Evolutionary conservation across 2,329 filamentous ascomycete species (phyloP).

Genomic region (Epichloe scottii): DNA sequence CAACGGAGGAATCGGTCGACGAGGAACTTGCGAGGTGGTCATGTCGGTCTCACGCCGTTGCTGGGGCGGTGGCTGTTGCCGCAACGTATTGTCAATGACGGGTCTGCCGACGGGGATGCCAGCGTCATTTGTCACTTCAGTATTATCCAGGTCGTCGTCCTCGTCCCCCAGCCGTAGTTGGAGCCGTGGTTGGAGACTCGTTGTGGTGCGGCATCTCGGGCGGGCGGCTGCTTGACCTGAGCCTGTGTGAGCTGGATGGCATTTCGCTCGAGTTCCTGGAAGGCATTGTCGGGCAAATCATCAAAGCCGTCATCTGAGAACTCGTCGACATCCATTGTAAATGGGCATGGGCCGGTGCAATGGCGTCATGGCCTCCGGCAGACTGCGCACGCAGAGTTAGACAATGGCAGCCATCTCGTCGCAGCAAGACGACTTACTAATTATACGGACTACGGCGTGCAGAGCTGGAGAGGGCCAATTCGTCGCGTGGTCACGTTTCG

Average conservation of each 20-base stretch:
- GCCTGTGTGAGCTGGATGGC: conserved; percentile 49
- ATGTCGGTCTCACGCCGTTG: conserved; percentile 13
- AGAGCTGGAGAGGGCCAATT: not conserved
- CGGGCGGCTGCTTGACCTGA: conserved; percentile 10
- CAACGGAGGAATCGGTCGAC: conserved; percentile 18
- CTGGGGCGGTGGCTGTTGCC: conserved; percentile 19
- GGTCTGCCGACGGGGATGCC: conserved; percentile 26
- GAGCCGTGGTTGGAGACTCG: conserved; percentile 9
- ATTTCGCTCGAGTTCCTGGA: conserved; percentile 51
- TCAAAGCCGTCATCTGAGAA: conserved; percentile 55
- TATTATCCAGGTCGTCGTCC: conserved; percentile 46
- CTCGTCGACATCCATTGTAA: conserved; percentile 35
- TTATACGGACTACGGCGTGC: too few species aligned
- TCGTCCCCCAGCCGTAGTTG: conserved; percentile 36
- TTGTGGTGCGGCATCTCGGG: conserved; percentile 12
- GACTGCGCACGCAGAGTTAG: not conserved
- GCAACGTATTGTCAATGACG: conserved; percentile 23
- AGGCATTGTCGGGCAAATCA: conserved; percentile 40
- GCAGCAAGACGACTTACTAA: too few species aligned
- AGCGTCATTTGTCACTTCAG: conserved; percentile 40
- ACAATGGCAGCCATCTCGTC: not conserved
- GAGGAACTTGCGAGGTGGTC: conserved; percentile 12
- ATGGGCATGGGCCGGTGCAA: conserved; percentile 9
- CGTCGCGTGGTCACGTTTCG: conserved; percentile 8
- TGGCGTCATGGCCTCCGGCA: conserved; percentile 7